phyloP scores from a whole-genome alignment of 768 basidiomycete genomes.

The Rhodotorula toruloides region DNA sequence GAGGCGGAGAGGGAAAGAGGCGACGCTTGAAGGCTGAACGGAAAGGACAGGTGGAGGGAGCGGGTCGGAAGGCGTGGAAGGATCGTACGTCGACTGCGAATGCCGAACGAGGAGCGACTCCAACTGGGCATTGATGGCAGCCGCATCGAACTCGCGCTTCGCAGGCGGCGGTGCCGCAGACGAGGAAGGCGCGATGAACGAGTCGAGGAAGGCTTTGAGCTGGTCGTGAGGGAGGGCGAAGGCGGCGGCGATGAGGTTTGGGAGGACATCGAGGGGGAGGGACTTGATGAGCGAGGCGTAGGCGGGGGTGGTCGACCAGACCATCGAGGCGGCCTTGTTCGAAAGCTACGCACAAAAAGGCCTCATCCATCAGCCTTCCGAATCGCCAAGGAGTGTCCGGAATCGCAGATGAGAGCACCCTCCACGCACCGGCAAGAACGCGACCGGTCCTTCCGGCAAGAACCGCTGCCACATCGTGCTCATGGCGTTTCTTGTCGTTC shows the following conservation, averaged over 20 bases:
- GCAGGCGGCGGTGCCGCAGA: not conserved
- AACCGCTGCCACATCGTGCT: constrained; percentile 89
- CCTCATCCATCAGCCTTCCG: not conserved
- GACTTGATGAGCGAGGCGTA: constrained; percentile 68
- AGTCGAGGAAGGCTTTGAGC: constrained; percentile 54
- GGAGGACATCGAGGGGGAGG: constrained; percentile 60
- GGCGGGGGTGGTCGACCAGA: constrained; percentile 82
- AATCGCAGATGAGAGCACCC: not conserved
- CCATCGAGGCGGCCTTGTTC: constrained; percentile 66
- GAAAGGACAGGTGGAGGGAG: constrained; percentile 70
- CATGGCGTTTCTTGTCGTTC: constrained; percentile 64
- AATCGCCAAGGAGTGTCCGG: not conserved
- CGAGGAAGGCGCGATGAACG: constrained; percentile 5
- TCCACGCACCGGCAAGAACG: constrained; percentile 65
- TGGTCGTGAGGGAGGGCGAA: constrained; percentile 77
- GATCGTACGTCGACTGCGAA: constrained; percentile 12
- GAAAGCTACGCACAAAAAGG: constrained; percentile 50
- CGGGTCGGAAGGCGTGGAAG: constrained; percentile 50
- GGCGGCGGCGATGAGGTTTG: constrained; percentile 78
- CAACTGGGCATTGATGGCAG: constrained; percentile 41
- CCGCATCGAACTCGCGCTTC: not conserved
- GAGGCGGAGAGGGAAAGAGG: constrained; percentile 83
- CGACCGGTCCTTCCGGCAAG: constrained; percentile 89
- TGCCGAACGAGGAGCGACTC: not conserved
- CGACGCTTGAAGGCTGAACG: constrained; percentile 67